These are phyloP conservation scores for Trypanosoma congolense DNA, from an alignment of 208 protist species.

Conservation along the genomic window DNA sequence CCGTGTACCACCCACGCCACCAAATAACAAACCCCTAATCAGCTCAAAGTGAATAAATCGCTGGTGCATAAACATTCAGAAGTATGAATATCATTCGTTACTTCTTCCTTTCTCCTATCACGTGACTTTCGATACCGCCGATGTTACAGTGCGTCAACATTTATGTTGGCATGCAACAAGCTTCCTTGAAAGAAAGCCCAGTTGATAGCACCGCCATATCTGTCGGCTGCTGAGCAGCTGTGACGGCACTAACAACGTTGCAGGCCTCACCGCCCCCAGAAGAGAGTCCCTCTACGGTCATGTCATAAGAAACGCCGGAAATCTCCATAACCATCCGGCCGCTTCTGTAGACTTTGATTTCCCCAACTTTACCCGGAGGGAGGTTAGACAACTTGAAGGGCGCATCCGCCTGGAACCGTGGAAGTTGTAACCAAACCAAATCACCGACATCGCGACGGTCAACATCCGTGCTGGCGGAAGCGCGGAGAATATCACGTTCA, in stretches of 20 bases:
- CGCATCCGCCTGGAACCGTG: constrained; percentile 48
- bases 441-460: constrained; percentile 15
- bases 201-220: constrained; percentile 53
- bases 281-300: constrained; percentile 46
- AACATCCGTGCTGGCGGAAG: constrained; percentile 14
- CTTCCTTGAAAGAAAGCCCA: constrained; percentile 68
- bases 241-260: constrained; percentile 43
- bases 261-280: constrained; percentile 29
- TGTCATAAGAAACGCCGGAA: constrained; percentile 69
- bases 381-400: constrained; percentile 46
- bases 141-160: neutral
- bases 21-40: too few relatives aligned
- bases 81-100: too few relatives aligned
- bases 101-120: too few relatives aligned
- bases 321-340: constrained; percentile 80
- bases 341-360: constrained; percentile 71
- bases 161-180: constrained; percentile 76
- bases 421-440: constrained; percentile 79
- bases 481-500: constrained; percentile 35
- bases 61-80: too few relatives aligned
- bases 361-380: constrained; percentile 69
- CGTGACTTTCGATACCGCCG: too few relatives aligned
- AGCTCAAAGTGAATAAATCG: too few relatives aligned
- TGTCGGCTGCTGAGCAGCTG: constrained; percentile 32
- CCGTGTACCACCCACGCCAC: too few relatives aligned